These are phyloP conservation scores for Warburgia ugandensis DNA, from an alignment of 164 flowering plant genomes.

Conservation along the genomic window DNA sequence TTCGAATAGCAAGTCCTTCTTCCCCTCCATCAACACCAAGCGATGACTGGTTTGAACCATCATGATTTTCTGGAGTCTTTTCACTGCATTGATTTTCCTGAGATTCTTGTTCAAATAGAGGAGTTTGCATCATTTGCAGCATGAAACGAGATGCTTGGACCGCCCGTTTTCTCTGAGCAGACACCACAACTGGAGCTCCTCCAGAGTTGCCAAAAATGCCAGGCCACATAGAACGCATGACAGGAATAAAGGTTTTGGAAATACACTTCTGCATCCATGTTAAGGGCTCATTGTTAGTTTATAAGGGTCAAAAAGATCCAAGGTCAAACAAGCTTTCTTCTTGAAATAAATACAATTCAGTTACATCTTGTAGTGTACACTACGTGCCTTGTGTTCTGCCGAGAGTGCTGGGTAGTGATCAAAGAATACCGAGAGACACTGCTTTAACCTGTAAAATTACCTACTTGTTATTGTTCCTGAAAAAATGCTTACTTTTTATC, in stretches of 20 bases:
- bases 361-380: not conserved
- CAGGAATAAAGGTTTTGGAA: constrained; percentile 77
- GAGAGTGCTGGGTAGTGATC: constrained; percentile 91
- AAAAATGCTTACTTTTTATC: too few species aligned
- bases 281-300: constrained; percentile 2
- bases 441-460: constrained; percentile 76
- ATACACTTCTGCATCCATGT: constrained; percentile 52
- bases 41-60: constrained; percentile 19
- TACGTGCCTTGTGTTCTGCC: constrained; percentile 69
- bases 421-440: constrained; percentile 90
- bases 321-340: too few species aligned
- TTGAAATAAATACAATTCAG: not conserved
- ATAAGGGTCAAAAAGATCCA: not conserved
- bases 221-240: constrained; percentile 89
- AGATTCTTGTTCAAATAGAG: constrained; percentile 43
- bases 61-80: constrained; percentile 22
- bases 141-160: constrained; percentile 86
- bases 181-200: constrained; percentile 51
- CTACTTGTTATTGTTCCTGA: too few species aligned
- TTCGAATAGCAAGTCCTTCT: constrained; percentile 90
- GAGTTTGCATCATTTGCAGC: constrained; percentile 95
- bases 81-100: constrained; percentile 21
- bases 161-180: constrained; percentile 78
- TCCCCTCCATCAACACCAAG: constrained; percentile 50
- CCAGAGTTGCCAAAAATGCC: constrained; percentile 64